Evolutionary conservation across 441 rosid species (phyloP), one percentile per base, ranked within the genome.

Genomic region (Adansonia madagascariensis): DNA sequence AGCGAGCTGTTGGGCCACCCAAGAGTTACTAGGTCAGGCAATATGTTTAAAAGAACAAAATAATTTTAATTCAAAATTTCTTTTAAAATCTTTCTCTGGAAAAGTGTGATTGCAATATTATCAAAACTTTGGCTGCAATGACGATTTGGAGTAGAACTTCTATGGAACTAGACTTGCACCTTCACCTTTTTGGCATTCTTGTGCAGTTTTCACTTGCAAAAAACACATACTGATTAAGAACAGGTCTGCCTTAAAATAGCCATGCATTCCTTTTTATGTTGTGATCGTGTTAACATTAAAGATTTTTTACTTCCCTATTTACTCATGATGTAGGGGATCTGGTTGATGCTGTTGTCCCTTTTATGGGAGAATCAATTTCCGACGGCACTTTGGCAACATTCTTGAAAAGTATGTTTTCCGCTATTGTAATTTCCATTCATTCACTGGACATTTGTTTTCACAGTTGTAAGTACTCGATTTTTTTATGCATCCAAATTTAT

Each of bases 301-400:
- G 3, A 2, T 6, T 0, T 0, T 2, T 53, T 22, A 27, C 41
- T 67, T 56, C 11, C 53, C 11, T 9, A 4, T 20, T 22, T 43
- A 4, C 41, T 59, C 56, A 53, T 68, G 68, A 53, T 84, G 78
- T 75, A 95, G 98, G 90, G 66, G 97, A 95, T 89, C 76, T 84
- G 65, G 91, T 92, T 80, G 93, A 92, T 74, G 99, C 88, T 80
- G 93, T 94, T 78, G 98, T 92, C 67, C 98, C 99, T 77, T 89
- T 86, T 80, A 95, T 95, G 98, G 98, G 97, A 74, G 99, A 95
- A 91, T 95, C 99, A 69, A 94, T 95, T 81, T 90, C 93, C 15
- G 99, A 95, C 88, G 99, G 99, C 61, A 94, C 98, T 61, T 61
- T 61, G 43, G 66, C 66, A 61, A 61, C 66, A 61, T 61, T 61